Base-by-base conservation (phyloP, 257 asterid species). In the Fraxinus pennsylvanica region DNA sequence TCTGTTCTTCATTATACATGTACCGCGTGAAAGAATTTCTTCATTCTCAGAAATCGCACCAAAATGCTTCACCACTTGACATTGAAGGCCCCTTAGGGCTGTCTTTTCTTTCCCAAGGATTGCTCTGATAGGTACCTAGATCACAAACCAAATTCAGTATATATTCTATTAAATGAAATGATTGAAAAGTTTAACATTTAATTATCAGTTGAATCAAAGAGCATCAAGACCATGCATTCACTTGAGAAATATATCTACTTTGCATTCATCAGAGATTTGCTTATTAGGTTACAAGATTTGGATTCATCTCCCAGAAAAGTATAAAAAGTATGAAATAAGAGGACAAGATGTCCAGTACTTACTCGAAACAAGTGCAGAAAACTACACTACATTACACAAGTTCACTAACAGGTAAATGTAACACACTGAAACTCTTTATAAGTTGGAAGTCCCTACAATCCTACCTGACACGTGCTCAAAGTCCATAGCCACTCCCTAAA, bases 61-160 rank as follows among this genome's bases (percentile, higher is more conserved):
- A 50, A 36, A 52, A 22, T 25, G 27, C 19, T 59, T 57, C 19
- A 19, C 30, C 57, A 68, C 81, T 14, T 52, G 19, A 22, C 69
- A 75, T 12, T 57, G 36, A 22, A 29, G 63, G 66, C 19, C 15
- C 12, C 81, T 76, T 70, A 83, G 74, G 41, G 77, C 25, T 21
- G 77, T 73, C 68, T 81, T 47, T 84, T 81, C 78, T 80, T 82
- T 9, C 78, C 88, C 73, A 54, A 71, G 50, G 89, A 84, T 78
- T 88, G 91, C 86, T 86, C 92, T 6, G 91, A 72, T 43, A 88
- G 80, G 68, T 89, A 91, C 86, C 94, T 91, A 70, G 35, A 74
- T 82, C 68, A 52, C 78, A 75, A 43, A 29, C 71, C 71, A 75
- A 72, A 65, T 32, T 6, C 59, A 68, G 30, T 47, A 59, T 61